Percentiles rank a stretch among this genome's conserved stretches.
These are phyloP conservation scores for Haberlea rhodopensis DNA, from an alignment of 257 asterid species.

Conservation along the genomic window DNA sequence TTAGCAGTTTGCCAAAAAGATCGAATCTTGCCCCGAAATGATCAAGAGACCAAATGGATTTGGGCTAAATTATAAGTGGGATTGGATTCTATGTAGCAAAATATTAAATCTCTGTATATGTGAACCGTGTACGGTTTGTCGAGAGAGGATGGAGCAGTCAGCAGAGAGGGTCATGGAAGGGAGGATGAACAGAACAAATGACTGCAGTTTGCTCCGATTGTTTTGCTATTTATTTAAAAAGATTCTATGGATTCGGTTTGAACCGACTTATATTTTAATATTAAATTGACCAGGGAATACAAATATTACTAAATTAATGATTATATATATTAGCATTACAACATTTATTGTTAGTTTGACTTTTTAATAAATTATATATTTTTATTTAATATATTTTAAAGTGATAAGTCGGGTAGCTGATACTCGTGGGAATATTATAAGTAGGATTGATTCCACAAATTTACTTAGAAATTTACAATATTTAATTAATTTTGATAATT, in stretches of 20 bases:
- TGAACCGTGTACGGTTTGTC: background rate
- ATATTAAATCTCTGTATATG: background rate
- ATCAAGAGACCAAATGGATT: conserved; percentile 22
- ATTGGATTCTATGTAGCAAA: conserved; percentile 9
- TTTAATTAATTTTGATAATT: no score
- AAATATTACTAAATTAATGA: no score
- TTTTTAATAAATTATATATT: background rate
- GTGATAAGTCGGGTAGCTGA: conserved; percentile 31
- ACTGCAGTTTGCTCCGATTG: conserved; percentile 9
- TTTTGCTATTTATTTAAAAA: background rate
- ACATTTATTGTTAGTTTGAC: conserved; percentile 22
- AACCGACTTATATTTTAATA: no score
- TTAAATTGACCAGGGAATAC: no score
- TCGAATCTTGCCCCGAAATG: conserved; percentile 3
- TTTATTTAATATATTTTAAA: background rate
- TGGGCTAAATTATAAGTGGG: conserved; percentile 20
- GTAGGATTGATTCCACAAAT: no score
- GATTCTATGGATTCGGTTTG: no score
- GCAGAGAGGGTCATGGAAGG: conserved; percentile 8
- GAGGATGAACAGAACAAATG: conserved; percentile 4
- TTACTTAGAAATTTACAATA: no score
- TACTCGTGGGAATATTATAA: no score
- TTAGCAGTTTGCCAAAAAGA: conserved; percentile 12
- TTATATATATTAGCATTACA: no score
- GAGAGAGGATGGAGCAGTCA: conserved; percentile 27